These are phyloP conservation scores for Penicillium fimorum DNA, from an alignment of 495 filamentous ascomycete species.

Conservation along the genomic window DNA sequence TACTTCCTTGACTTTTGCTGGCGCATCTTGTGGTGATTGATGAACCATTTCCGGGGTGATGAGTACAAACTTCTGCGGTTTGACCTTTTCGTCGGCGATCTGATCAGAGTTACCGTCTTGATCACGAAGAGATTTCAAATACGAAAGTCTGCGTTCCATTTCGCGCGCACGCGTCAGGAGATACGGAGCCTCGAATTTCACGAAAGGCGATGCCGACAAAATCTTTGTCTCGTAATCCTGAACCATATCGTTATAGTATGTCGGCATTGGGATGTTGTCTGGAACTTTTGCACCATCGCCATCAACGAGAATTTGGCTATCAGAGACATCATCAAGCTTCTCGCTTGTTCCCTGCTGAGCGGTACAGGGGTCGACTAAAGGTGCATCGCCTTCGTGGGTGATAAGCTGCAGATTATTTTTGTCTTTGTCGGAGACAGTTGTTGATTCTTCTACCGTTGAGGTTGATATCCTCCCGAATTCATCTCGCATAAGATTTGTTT, in stretches of 20 bases:
- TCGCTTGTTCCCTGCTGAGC: slow-evolving; percentile 19
- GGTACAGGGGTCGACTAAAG: slow-evolving; percentile 5
- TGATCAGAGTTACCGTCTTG: slow-evolving; percentile 61
- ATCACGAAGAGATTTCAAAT: slow-evolving; percentile 78
- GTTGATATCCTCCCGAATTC: slow-evolving; percentile 87
- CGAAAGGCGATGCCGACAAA: slow-evolving; percentile 93
- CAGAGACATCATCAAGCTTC: slow-evolving; percentile 16
- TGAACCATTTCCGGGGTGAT: slow-evolving; percentile 96
- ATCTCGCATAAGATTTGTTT: slow-evolving; percentile 94
- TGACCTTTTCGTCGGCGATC: slow-evolving; percentile 56
- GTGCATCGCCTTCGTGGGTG: neutral
- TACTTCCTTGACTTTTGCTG: slow-evolving; percentile 86
- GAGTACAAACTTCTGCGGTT: slow-evolving; percentile 73
- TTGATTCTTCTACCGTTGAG: slow-evolving; percentile 41
- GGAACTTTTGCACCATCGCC: slow-evolving; percentile 61
- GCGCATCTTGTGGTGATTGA: slow-evolving; percentile 68
- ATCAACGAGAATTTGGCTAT: slow-evolving; percentile 18
- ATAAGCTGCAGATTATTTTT: neutral
- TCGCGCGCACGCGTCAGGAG: slow-evolving; percentile 87
- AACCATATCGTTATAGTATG: slow-evolving; percentile 92
- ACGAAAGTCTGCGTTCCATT: slow-evolving; percentile 76
- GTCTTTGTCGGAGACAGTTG: slow-evolving; percentile 11
- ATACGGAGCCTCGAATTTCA: slow-evolving; percentile 91
- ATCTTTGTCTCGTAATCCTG: slow-evolving; percentile 88
- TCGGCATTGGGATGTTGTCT: slow-evolving; percentile 84